phyloP scores from a whole-genome alignment of 2,329 filamentous ascomycete species.

The Huntiella bhutanensis region DNA sequence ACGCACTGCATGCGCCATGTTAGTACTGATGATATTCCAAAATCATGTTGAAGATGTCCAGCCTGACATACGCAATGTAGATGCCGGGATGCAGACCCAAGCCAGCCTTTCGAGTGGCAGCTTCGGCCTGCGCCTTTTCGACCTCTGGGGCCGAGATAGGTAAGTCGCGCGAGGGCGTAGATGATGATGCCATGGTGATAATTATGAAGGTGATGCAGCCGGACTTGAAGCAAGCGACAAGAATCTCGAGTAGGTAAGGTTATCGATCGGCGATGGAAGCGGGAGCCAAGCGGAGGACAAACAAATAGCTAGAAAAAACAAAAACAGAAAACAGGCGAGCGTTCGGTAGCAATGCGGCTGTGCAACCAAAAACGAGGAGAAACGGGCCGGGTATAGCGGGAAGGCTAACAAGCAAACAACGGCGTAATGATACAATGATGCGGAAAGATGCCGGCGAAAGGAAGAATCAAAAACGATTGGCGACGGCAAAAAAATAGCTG shows the following conservation, averaged over 20 bases:
- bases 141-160: slow-evolving; percentile 11
- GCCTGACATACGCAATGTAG: slow-evolving; percentile 19
- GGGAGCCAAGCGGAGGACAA: background rate
- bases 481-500: no score
- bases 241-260: background rate
- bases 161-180: slow-evolving; percentile 10
- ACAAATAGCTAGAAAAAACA: background rate
- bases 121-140: slow-evolving; percentile 14
- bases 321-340: no score
- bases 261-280: no score
- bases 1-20: slow-evolving; percentile 27
- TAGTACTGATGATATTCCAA: background rate
- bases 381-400: no score
- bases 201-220: background rate
- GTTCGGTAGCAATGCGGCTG: no score
- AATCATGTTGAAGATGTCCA: background rate
- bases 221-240: background rate
- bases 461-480: no score
- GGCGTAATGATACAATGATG: no score
- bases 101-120: slow-evolving; percentile 9
- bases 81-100: slow-evolving; percentile 14
- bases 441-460: no score
- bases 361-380: no score
- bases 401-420: no score
- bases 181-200: slow-evolving; percentile 10